Base-by-base conservation (phyloP, 805 yeast genomes). In the Ogataea nitratoaversa region DNA sequence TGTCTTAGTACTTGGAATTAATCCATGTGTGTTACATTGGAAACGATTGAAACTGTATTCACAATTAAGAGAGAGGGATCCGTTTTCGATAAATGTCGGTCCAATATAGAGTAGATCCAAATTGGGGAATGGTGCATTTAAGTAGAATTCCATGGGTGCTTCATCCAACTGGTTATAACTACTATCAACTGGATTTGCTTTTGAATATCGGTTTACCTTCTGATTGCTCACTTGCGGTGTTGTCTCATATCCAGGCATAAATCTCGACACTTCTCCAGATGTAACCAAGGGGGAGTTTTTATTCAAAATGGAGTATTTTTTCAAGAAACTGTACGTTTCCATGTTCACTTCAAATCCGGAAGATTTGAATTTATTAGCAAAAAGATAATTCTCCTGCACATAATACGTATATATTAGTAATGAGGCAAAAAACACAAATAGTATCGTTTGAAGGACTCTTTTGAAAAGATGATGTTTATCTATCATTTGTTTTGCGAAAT, bases 71-170 rank as follows among this genome's bases (percentile, higher is more conserved):
- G 52, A 34, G 5, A 57, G n/a, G 3, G 44, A 31, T 0, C 63
- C 63, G 38, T 54, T 49, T 33, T 59, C 63, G 17, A 54, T 45
- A 36, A 59, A 59, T 1, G 59, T 53, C 0, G 63, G 63, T 1
- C 59, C 61, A 11, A 55, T 48, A 24, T 48, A 45, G 5, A 47
- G 39, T 16, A 59, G 39, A 24, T 57, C 60, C 3, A 52, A 33
- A 5, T 49, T 41, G 2, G 62, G 60, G 33, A 53, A 52, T 3
- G 59, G 61, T 0, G 59, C 60, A 30, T 49, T 46, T 12, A 56
- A 38, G 20, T 47, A 43, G 7, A 50, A 34, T n/a, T 43, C 43
- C n/a, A n/a, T n/a, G n/a, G n/a, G n/a, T n/a, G n/a, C n/a, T n/a
- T n/a, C n/a, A n/a, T n/a, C n/a, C n/a, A n/a, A n/a, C n/a, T n/a